Evolutionary conservation across 495 filamentous ascomycete genomes (phyloP).

Genomic region (Penicillium soppii): DNA sequence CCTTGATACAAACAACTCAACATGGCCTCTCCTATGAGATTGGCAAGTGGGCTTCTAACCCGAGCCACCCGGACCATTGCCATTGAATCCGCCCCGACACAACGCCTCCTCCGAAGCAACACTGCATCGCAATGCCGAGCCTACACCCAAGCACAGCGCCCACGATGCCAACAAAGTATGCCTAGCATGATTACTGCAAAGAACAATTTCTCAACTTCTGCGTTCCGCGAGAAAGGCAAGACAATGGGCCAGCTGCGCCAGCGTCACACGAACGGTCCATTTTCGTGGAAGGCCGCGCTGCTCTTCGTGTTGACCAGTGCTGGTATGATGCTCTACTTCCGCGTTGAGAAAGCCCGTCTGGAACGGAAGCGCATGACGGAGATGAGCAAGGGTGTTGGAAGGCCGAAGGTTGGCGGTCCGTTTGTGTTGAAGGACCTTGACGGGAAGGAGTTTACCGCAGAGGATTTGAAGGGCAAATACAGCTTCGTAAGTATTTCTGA

Average conservation of each 20-base stretch:
- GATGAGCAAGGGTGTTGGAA: constrained; percentile 86
- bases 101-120: constrained; percentile 21
- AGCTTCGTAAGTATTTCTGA: constrained; percentile 54
- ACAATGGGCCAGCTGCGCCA: constrained; percentile 46
- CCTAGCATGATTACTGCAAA: constrained; percentile 12
- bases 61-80: constrained; percentile 25
- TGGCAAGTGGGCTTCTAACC: constrained; percentile 27
- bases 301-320: constrained; percentile 79
- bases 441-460: constrained; percentile 70
- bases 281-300: constrained; percentile 84
- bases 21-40: constrained; percentile 36
- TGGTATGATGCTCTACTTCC: constrained; percentile 85
- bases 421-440: constrained; percentile 82
- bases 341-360: constrained; percentile 83
- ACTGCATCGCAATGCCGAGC: constrained; percentile 23
- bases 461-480: constrained; percentile 84
- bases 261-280: constrained; percentile 57
- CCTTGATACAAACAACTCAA: constrained; percentile 3
- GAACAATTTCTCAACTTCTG: constrained; percentile 35
- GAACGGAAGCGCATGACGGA: constrained; percentile 83
- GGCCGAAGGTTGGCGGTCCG: constrained; percentile 86
- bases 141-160: constrained; percentile 29
- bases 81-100: constrained; percentile 19
- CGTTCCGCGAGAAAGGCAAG: constrained; percentile 24
- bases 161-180: constrained; percentile 16